phyloP scores from a whole-genome alignment of 352 stramenopile genomes.

The Globisporangium abappressorium region DNA sequence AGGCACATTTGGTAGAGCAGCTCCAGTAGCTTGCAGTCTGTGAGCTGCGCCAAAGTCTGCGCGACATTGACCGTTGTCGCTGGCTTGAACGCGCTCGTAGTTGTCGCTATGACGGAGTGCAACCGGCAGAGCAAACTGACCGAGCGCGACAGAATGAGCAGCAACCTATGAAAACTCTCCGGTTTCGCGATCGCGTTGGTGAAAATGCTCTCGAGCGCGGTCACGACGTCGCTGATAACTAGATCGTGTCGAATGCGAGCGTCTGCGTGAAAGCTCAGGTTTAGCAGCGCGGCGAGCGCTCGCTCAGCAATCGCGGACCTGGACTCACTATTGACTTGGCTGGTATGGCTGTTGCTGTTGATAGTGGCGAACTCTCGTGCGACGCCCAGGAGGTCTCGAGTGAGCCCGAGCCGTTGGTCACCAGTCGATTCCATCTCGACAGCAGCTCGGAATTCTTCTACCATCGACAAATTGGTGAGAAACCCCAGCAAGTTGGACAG shows the following conservation, averaged over 20 bases:
- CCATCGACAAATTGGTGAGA: slow-evolving; percentile 59
- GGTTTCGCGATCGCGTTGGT: slow-evolving; percentile 2
- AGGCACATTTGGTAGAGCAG: slow-evolving; percentile 35
- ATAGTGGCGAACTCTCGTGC: neutral
- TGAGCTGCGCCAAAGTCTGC: slow-evolving; percentile 15
- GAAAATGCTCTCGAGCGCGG: slow-evolving; percentile 25
- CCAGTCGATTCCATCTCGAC: slow-evolving; percentile 20
- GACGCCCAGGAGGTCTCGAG: slow-evolving; percentile 11
- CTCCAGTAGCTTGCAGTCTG: slow-evolving; percentile 18
- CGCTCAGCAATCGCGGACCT: slow-evolving; percentile 25
- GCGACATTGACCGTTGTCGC: neutral
- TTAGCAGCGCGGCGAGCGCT: slow-evolving; percentile 56
- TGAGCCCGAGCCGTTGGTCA: neutral
- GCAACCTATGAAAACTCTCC: slow-evolving; percentile 15
- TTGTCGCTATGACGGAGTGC: slow-evolving; percentile 26
- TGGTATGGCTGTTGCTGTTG: neutral
- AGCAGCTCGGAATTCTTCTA: slow-evolving; percentile 20
- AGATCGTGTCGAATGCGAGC: slow-evolving; percentile 38
- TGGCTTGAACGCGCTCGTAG: neutral
- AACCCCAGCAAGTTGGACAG: slow-evolving; percentile 49
- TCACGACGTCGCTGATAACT: slow-evolving; percentile 20
- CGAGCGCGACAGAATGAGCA: slow-evolving; percentile 40
- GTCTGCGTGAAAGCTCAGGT: slow-evolving; percentile 46
- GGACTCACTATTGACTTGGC: neutral
- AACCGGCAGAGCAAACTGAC: slow-evolving; percentile 61